Evolutionary conservation across 2,329 filamentous ascomycete genomes (phyloP), one percentile per base, ranked within the genome.

Genomic region (Fusarium domesticum): DNA sequence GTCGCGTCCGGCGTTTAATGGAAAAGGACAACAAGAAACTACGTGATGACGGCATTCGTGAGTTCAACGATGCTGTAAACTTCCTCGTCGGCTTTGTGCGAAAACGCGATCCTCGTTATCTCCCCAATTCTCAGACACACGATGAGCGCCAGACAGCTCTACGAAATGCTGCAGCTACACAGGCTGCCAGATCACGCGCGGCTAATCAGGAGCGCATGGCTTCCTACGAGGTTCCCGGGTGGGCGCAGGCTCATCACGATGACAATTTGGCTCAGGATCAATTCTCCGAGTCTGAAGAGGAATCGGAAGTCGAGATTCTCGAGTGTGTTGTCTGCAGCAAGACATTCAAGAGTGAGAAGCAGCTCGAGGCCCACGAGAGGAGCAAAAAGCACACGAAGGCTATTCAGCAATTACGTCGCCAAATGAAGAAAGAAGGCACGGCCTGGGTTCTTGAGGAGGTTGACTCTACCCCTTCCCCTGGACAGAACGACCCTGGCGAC

Each of bases 321-420:
- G 84, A 84, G 57, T 97, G 93, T 62, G 78, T 85, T 3, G 79
- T 83, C 5, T 97, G 93, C 66, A 78, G 82, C 54, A 89, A 87
- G 54, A 77, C 70, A 0, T 98, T 97, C 69, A 81, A 96, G 68
- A 97, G 91, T 60, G 87, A 95, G 63, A 90, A 89, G 54, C 92
- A 97, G 62, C 90, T 87, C 48, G 84, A 95, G 59, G 85, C 87
- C 3, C 93, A 98, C 60, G 91, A 96, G 70, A 89, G 86, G 70
- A 97, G 92, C 74, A 98, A 96, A 66, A 98, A 97, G 68, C 93
- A 98, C 60, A 69, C 84, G 49, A 97, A 96, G 64, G 85, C 89
- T 3, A 77, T 96, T 6, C 84, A 91, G 54, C 80, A 90, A 48
- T 69, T 98, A 31, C 83, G 82, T 58, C 78, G 81, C 59, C 84